These are phyloP conservation scores for Sequoiadendron giganteum DNA, from an alignment of 75 land plant genomes.

Conservation along the genomic window DNA sequence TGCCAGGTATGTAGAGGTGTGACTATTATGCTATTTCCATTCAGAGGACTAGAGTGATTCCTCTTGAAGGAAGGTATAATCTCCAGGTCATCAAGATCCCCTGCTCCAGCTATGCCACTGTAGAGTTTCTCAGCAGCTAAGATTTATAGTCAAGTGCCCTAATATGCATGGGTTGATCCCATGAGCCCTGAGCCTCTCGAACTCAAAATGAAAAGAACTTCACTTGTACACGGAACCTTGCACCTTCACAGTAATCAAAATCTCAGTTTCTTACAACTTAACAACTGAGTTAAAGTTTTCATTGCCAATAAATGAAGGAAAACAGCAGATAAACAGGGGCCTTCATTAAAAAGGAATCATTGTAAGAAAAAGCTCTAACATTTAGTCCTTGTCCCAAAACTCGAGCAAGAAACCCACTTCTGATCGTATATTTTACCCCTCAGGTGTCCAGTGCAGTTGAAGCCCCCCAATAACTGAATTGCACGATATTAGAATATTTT, in stretches of 20 bases:
- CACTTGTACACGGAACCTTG: background rate
- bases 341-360: background rate
- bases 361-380: background rate
- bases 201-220: background rate
- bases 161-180: background rate
- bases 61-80: background rate
- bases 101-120: background rate
- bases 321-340: background rate
- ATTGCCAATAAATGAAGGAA: background rate
- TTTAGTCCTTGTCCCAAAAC: background rate
- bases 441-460: background rate
- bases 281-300: background rate
- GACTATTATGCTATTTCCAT: too few species aligned
- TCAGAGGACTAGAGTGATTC: background rate
- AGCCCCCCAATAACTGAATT: background rate
- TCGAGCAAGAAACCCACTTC: background rate
- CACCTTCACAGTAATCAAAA: background rate
- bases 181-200: background rate
- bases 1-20: background rate
- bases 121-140: background rate
- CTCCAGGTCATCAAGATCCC: background rate
- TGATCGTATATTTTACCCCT: background rate
- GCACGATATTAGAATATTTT: background rate
- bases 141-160: background rate
- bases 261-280: background rate